These are phyloP conservation scores for Verticillium isaacii DNA, from an alignment of 2,329 filamentous ascomycete species.

Conservation along the genomic window DNA sequence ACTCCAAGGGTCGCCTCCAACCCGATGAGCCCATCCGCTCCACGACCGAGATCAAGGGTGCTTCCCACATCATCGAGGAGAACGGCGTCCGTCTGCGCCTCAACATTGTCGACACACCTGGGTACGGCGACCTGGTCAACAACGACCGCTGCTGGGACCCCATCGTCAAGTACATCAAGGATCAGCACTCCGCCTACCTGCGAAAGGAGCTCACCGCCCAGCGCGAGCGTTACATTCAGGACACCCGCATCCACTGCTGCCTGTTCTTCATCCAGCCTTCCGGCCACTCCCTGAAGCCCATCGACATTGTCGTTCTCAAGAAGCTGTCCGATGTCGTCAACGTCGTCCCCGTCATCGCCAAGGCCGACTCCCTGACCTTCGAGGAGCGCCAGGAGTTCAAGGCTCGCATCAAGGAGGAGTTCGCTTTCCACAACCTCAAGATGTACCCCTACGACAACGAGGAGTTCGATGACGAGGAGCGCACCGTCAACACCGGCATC, in stretches of 20 bases:
- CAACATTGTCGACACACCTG: slow-evolving; percentile 98
- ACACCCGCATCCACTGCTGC: slow-evolving; percentile 98
- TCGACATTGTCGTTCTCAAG: slow-evolving; percentile 99
- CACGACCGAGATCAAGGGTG: slow-evolving; percentile 96
- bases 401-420: slow-evolving; percentile 99
- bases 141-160: slow-evolving; percentile 99
- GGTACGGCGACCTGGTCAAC: slow-evolving; percentile 98
- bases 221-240: slow-evolving; percentile 98
- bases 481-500: slow-evolving; percentile 88
- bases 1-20: slow-evolving; percentile 91
- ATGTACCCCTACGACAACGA: slow-evolving; percentile 99
- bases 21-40: slow-evolving; percentile 91
- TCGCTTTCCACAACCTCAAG: slow-evolving; percentile 98
- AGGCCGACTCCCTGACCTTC: slow-evolving; percentile 91
- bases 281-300: slow-evolving; percentile 96
- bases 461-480: slow-evolving; percentile 96
- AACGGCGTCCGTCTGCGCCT: slow-evolving; percentile 95
- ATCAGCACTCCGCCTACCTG: slow-evolving; percentile 98
- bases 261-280: slow-evolving; percentile 99
- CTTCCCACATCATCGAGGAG: slow-evolving; percentile 98
- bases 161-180: slow-evolving; percentile 99
- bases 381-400: slow-evolving; percentile 97
- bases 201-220: slow-evolving; percentile 99
- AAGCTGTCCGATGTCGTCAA: slow-evolving; percentile 99
- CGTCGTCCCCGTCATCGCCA: slow-evolving; percentile 97